These are phyloP conservation scores for Heracleum sosnowskyi DNA, from an alignment of 129 eudicot genomes.

Conservation along the genomic window DNA sequence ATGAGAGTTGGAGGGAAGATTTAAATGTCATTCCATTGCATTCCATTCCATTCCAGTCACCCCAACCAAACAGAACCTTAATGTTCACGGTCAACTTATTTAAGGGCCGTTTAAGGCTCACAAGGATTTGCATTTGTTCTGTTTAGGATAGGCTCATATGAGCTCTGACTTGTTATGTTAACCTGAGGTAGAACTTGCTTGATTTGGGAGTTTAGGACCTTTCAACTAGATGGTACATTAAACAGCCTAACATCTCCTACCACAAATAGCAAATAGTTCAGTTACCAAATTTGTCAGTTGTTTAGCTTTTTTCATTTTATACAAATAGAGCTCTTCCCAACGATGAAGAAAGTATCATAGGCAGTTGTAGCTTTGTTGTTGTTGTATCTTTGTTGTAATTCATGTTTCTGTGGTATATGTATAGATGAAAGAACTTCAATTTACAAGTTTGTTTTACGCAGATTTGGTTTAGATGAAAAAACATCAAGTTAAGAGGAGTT, in stretches of 20 bases:
- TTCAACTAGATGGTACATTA: neutral
- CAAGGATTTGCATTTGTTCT: neutral
- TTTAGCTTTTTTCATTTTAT: too few species aligned
- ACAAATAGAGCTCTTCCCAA: too few species aligned
- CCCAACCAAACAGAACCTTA: too few species aligned
- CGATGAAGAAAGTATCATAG: too few species aligned
- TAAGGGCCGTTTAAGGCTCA: neutral
- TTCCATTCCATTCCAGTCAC: too few species aligned
- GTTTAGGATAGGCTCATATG: neutral
- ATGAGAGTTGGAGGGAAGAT: too few species aligned
- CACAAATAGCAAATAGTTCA: neutral
- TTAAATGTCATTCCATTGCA: too few species aligned
- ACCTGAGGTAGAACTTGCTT: neutral
- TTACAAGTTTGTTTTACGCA: neutral
- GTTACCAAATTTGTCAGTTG: neutral
- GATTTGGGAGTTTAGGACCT: neutral
- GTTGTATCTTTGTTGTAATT: neutral
- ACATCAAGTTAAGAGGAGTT: neutral
- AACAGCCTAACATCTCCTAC: neutral
- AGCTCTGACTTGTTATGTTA: neutral
- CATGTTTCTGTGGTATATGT: neutral
- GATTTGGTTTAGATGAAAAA: neutral
- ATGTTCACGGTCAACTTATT: neutral
- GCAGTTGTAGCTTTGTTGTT: neutral
- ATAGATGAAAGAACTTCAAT: neutral